phyloP scores from a whole-genome alignment of 129 eudicot species.

The Lactuca sativa region DNA sequence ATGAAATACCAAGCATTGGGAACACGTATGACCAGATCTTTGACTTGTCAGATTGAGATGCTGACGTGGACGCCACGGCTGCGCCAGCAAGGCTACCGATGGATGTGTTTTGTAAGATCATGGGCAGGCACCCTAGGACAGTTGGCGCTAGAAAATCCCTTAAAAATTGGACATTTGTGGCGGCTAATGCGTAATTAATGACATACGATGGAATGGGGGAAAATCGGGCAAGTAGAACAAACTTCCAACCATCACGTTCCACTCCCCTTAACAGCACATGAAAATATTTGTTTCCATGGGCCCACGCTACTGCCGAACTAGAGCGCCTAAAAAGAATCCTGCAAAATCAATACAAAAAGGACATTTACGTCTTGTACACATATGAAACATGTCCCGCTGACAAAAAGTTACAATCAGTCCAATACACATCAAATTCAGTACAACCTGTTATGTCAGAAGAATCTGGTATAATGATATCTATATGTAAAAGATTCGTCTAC shows the following conservation, averaged over 20 bases:
- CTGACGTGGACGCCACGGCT: slow-evolving; percentile 75
- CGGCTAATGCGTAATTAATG: slow-evolving; percentile 90
- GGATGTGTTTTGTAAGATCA: slow-evolving; percentile 95
- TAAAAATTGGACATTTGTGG: slow-evolving; percentile 64
- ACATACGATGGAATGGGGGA: slow-evolving; percentile 94
- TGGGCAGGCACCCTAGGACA: slow-evolving; percentile 84
- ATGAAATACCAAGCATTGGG: slow-evolving; percentile 72
- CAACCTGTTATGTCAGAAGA: too few relatives aligned
- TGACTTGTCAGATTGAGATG: slow-evolving; percentile 48
- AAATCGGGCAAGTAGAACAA: slow-evolving; percentile 94
- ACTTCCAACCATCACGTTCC: slow-evolving; percentile 91
- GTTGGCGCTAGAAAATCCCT: slow-evolving; percentile 88
- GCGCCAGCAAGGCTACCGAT: slow-evolving; percentile 96
- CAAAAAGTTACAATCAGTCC: too few relatives aligned
- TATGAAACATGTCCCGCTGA: background rate
- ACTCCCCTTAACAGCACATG: slow-evolving; percentile 78
- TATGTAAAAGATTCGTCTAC: background rate
- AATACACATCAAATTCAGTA: too few relatives aligned
- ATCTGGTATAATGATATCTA: too few relatives aligned
- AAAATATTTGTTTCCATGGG: slow-evolving; percentile 66
- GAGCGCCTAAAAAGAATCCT: slow-evolving; percentile 78
- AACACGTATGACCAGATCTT: slow-evolving; percentile 77
- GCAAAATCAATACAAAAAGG: slow-evolving; percentile 23
- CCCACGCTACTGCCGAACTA: slow-evolving; percentile 65
- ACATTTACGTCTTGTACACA: background rate